These are phyloP conservation scores for Fraxinus greggii DNA, from an alignment of 305 asterid genomes.

Conservation along the genomic window DNA sequence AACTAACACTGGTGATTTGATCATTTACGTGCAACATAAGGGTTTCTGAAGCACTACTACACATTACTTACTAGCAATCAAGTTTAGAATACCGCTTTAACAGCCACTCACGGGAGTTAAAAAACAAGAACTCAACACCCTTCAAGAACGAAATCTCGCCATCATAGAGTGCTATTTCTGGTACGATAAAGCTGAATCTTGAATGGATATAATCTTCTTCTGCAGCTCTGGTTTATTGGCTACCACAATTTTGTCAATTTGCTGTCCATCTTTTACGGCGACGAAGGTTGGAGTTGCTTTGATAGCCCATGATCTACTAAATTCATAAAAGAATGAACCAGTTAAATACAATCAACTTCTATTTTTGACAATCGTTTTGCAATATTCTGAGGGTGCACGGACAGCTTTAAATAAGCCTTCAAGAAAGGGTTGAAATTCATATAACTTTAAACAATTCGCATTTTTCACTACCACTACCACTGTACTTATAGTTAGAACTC, in stretches of 20 bases:
- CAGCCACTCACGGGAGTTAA: conserved; percentile 6
- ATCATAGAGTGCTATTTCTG: conserved; percentile 25
- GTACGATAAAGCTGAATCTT: conserved; percentile 42
- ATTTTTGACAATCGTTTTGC: neutral
- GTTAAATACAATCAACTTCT: neutral
- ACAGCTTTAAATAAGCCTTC: neutral
- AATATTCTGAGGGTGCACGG: neutral
- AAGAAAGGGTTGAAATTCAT: neutral
- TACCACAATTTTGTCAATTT: conserved; percentile 86
- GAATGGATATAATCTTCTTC: conserved; percentile 63
- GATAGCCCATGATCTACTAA: conserved; percentile 91
- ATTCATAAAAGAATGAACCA: conserved; percentile 56
- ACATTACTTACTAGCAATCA: conserved; percentile 4
- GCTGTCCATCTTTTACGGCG: conserved; percentile 76
- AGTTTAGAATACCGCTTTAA: conserved; percentile 26
- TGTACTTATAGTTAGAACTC: conserved; percentile 70
- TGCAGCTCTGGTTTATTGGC: conserved; percentile 94
- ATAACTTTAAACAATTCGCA: neutral
- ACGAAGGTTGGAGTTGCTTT: conserved; percentile 98
- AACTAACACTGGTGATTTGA: neutral
- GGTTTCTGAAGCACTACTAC: neutral
- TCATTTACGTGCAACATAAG: conserved; percentile 16
- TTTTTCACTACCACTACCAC: conserved; percentile 14
- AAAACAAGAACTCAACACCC: neutral
- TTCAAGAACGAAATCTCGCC: conserved; percentile 12